phyloP scores from a whole-genome alignment of 768 basidiomycete species.

The Serendipita sp. region DNA sequence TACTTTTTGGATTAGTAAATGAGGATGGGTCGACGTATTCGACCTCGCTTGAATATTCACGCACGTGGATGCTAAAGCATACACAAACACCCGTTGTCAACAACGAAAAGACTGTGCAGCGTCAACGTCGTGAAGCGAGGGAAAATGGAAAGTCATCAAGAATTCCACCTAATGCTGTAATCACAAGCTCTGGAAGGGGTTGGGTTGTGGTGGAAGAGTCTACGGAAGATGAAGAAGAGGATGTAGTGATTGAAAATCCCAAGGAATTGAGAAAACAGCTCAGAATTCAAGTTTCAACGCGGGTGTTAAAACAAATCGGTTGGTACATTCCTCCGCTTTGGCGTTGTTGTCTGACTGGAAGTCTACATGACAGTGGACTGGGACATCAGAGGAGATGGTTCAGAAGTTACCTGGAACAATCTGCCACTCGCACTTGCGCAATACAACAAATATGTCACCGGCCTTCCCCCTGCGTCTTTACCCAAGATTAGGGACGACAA shows the following conservation, averaged over 20 bases:
- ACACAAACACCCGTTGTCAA: background rate
- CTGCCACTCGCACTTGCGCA: background rate
- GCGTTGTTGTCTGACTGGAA: background rate
- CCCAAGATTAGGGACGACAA: slow-evolving; percentile 4
- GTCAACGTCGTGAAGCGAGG: background rate
- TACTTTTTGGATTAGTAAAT: background rate
- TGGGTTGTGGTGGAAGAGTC: slow-evolving; percentile 3
- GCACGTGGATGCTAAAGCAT: background rate
- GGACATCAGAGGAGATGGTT: background rate
- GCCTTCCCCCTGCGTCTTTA: background rate
- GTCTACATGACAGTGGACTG: background rate
- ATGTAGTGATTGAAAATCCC: background rate
- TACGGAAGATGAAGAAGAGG: background rate
- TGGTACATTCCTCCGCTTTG: background rate
- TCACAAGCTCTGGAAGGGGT: background rate
- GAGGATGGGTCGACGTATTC: background rate
- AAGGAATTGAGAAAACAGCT: background rate
- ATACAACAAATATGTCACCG: background rate
- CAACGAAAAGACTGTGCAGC: background rate
- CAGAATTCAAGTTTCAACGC: background rate
- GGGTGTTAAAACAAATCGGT: background rate
- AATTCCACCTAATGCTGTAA: background rate
- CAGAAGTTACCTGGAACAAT: background rate
- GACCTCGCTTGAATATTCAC: background rate
- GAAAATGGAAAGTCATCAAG: background rate